Evolutionary conservation across 176 grass and related monocot genomes (phyloP).

Genomic region (Alopecurus myosuroides): DNA sequence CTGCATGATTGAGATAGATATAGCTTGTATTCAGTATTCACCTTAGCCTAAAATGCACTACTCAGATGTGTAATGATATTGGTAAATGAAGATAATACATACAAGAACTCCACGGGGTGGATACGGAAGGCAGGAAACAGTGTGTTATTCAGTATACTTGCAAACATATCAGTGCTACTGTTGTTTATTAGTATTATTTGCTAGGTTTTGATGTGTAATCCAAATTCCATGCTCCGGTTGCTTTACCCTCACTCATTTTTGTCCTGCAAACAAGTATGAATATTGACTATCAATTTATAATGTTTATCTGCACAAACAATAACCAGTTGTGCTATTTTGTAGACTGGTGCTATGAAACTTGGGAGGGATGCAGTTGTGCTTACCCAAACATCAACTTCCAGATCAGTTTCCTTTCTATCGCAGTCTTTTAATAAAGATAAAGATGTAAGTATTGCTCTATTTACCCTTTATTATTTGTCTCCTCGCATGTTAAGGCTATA

Average conservation of each 20-base stretch:
- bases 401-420: slow-evolving; percentile 82
- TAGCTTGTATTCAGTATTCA: not conserved
- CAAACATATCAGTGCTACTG: not conserved
- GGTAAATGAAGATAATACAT: not conserved
- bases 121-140: not conserved
- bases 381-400: slow-evolving; percentile 61
- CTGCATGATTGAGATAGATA: not conserved
- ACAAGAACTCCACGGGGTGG: not conserved
- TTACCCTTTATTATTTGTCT: not conserved
- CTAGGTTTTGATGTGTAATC: not conserved
- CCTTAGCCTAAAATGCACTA: not conserved
- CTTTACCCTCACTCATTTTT: not conserved
- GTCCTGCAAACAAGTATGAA: not conserved
- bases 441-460: slow-evolving; percentile 37
- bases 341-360: slow-evolving; percentile 87
- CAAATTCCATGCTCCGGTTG: not conserved
- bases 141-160: not conserved
- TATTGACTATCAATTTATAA: not conserved
- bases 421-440: slow-evolving; percentile 71
- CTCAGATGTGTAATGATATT: not conserved
- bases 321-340: not conserved
- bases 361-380: slow-evolving; percentile 81
- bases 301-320: not conserved
- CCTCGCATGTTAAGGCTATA: not conserved
- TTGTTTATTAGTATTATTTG: not conserved